Evolutionary conservation across 1,139 yeast genomes (phyloP), one percentile per base, ranked within the genome.

Genomic region (Wickerhamomyces sp.): DNA sequence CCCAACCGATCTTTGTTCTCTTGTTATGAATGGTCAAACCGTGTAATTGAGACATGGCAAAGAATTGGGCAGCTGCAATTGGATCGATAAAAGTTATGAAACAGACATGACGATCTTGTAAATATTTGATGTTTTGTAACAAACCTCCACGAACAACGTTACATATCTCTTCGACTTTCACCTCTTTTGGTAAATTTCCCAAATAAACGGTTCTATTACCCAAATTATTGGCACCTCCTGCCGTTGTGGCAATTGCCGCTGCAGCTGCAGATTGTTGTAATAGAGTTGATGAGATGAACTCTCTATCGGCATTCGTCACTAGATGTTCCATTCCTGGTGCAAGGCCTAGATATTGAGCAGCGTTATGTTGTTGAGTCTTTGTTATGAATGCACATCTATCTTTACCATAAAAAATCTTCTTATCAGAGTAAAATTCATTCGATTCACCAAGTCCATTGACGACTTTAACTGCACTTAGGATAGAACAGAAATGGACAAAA

Each of bases 321-420:
- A 85, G 68, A 54, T 84, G 88, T 55, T 85, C 95, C 75, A 81
- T 78, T 19, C 94, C 94, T 16, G 95, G 94, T 27, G 89, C 88
- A 47, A 88, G 71, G 2, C 96, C 96, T 41, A 89, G 66, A 57
- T 87, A 89, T 61, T 89, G 95, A 8, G 96, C 96, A 16, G 97
- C 97, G 58, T 89, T 88, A 56, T 89, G 96, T 61, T 88, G 96
- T 61, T 91, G 96, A 20, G 96, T 85, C 59, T 86, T 87, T 25
- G 96, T 87, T 35, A 89, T 85, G 53, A 71, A 72, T 4, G 77
- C 75, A 52, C 95, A 86, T 58, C 95, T 72, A 59, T 89, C 96
- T 59, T 84, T 84, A 40, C 96, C 96, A 55, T 85, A 88, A 51
- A 75, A 82, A 28, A 86, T 78, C 51, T 82, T 83, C 43, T 82